Evolutionary conservation across 2,329 filamentous ascomycete species (phyloP), one percentile per base, ranked within the genome.

Genomic region (Scolecobasidium constrictum): DNA sequence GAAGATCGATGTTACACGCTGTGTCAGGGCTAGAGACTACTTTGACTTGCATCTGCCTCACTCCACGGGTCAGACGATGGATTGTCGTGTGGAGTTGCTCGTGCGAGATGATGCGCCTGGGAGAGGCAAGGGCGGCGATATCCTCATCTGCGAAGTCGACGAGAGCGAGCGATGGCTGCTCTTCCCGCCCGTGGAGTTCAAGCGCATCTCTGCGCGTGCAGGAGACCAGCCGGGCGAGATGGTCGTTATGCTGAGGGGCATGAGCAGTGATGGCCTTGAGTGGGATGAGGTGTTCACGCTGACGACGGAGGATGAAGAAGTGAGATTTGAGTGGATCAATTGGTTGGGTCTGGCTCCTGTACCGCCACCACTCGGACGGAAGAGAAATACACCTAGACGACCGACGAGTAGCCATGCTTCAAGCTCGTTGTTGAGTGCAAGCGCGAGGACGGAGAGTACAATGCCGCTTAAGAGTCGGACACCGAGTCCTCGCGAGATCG

Each of bases 111-210:
- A 86, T 52, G 70, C 78, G 18, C 69, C 73, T n/a, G 74, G 76
- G 38, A 70, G 74, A 26, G 74, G 75, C 3, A 75, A 81, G 48
- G 68, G 75, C 38, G 87, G 90, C 5, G 92, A 98, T 59, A 59
- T 98, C n/a, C 73, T 98, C 17, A 82, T 98, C 44, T 88, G 90
- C 50, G 88, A 96, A 60, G 78, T 87, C n/a, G 86, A 87, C 35
- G 74, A 77, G 41, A 72, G 74, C 4, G 78, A 82, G 12, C 77
- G 78, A 42, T 96, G 86, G 78, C 73, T 98, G 4, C 72, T 98
- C 1, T 94, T 98, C 54, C 83, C 88, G n/a, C 90, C 92, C 1
- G 71, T 95, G n/a, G 71, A 80, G 15, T 71, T 77, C 49, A 69
- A 72, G 26, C 73, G 77, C 47, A 73, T 94, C 16, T 96, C 92